phyloP scores from a whole-genome alignment of 2,329 filamentous ascomycete species.

The Xylaria sp. region DNA sequence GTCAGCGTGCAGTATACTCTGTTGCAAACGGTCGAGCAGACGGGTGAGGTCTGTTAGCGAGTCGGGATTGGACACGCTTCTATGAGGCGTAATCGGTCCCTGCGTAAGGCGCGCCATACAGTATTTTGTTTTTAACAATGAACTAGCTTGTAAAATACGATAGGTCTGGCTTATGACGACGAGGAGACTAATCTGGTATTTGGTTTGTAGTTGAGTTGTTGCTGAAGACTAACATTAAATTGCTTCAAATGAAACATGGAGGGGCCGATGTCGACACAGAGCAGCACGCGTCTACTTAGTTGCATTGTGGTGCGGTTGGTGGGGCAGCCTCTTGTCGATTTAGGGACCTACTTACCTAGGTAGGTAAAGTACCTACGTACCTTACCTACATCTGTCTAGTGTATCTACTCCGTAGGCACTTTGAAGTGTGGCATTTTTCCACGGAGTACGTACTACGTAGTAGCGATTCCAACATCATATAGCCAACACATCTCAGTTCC shows the following conservation, averaged over 20 bases:
- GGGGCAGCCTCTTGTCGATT: not conserved
- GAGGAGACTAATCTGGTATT: not conserved
- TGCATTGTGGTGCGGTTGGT: not conserved
- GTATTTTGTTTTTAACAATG: not conserved
- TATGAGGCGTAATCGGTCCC: conserved; percentile 46
- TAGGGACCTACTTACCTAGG: no score
- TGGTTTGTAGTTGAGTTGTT: not conserved
- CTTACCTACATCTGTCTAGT: no score
- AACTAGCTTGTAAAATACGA: not conserved
- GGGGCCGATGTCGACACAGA: not conserved
- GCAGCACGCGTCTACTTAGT: conserved; percentile 4
- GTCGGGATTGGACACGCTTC: conserved; percentile 49
- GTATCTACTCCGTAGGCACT: no score
- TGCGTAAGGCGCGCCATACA: conserved; percentile 50
- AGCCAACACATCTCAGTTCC: no score
- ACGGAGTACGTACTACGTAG: no score
- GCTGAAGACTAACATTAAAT: not conserved
- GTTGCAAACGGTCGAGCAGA: conserved; percentile 73
- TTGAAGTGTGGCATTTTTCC: no score
- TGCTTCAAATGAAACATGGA: not conserved
- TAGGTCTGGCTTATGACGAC: not conserved
- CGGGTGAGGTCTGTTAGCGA: conserved; percentile 67
- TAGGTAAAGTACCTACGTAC: no score
- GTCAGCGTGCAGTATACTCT: conserved; percentile 71
- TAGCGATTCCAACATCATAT: no score